These are phyloP conservation scores for Murraya koenigii DNA, from an alignment of 345 rosid genomes.

Conservation along the genomic window DNA sequence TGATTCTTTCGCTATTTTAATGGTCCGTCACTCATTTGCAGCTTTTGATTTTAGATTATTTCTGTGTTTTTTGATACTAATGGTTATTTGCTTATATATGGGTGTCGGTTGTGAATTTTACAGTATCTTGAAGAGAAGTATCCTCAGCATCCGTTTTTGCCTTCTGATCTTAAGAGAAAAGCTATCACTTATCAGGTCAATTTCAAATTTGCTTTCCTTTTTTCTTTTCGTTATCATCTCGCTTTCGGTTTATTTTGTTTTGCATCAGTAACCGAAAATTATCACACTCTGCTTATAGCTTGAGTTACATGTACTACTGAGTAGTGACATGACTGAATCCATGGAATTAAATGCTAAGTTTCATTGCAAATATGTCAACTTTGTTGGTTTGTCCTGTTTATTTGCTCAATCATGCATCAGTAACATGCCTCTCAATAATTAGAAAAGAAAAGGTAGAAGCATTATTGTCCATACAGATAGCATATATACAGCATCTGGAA, in stretches of 20 bases:
- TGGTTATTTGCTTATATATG: neutral
- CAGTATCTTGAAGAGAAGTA: slow-evolving; percentile 87
- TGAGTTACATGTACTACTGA: neutral
- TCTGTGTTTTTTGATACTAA: neutral
- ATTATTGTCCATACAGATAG: too few relatives aligned
- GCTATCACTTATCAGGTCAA: slow-evolving; percentile 73
- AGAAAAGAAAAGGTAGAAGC: neutral
- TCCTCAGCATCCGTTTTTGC: slow-evolving; percentile 68
- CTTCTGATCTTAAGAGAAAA: slow-evolving; percentile 51
- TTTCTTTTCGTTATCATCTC: neutral
- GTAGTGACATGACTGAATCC: neutral
- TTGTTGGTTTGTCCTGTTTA: too few relatives aligned
- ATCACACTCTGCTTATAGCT: neutral
- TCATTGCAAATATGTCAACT: neutral
- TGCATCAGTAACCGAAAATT: neutral
- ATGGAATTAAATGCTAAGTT: neutral
- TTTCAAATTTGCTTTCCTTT: neutral
- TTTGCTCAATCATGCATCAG: neutral
- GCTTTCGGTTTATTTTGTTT: neutral
- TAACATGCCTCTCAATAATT: neutral
- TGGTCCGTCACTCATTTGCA: slow-evolving; percentile 30
- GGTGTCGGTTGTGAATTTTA: neutral
- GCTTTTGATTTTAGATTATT: neutral
- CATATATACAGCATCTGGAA: neutral
- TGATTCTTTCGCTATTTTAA: slow-evolving; percentile 76